Conservation (phyloP, 2,329 filamentous ascomycete species). For the Stachybotrys echinatus region DNA sequence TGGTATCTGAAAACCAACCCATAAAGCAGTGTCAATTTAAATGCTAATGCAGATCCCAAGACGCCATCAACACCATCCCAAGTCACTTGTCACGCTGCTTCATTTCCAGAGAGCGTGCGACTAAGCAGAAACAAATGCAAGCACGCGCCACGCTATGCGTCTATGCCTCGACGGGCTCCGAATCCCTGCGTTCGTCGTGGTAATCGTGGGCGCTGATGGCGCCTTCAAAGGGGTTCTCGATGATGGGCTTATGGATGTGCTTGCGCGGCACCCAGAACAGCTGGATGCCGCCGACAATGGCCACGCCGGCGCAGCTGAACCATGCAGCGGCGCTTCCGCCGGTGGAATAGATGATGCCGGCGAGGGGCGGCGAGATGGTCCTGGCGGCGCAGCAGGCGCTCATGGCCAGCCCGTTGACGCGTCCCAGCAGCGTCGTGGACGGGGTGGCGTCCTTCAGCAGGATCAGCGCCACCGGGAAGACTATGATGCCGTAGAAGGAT, state of each 20-base stretch:
- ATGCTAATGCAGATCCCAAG: too few relatives aligned
- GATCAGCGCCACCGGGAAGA: constrained; percentile 64
- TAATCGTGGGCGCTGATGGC: background rate
- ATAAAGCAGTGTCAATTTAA: too few relatives aligned
- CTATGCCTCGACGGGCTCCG: too few relatives aligned
- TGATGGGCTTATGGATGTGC: background rate
- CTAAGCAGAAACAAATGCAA: too few relatives aligned
- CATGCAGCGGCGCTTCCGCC: constrained; percentile 42
- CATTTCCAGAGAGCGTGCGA: too few relatives aligned
- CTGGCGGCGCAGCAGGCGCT: constrained; percentile 66
- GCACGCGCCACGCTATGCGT: too few relatives aligned
- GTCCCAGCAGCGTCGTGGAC: constrained; percentile 55
- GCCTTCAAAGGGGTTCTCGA: background rate
- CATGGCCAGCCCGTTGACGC: constrained; percentile 68
- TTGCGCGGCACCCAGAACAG: constrained; percentile 14
- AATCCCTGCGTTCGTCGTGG: background rate
- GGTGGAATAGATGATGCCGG: constrained; percentile 60
- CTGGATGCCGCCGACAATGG: constrained; percentile 13
- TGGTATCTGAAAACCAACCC: too few relatives aligned
- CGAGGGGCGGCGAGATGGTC: constrained; percentile 64
- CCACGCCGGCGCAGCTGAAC: constrained; percentile 28
- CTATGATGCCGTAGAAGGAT: constrained; percentile 63
- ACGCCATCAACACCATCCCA: too few relatives aligned
- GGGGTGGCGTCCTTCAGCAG: constrained; percentile 68
- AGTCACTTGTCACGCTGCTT: too few relatives aligned